Evolutionary conservation across 139 green algal genomes (phyloP).

Genomic region (Chlorella sp.): DNA sequence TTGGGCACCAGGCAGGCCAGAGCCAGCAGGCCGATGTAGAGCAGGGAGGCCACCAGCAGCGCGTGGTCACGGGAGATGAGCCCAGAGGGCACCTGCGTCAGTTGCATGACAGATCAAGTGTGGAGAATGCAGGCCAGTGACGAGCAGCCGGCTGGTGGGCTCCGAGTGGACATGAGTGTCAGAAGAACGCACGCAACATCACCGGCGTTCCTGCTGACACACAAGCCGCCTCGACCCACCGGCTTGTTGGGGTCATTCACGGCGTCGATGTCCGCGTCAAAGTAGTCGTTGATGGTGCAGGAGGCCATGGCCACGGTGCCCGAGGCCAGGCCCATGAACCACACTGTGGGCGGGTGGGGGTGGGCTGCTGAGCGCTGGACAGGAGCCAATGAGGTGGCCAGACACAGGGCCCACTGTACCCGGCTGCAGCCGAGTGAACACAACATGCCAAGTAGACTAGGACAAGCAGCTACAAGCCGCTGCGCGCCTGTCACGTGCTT

Average conservation of each 20-base stretch:
- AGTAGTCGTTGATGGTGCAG: constrained; percentile 56
- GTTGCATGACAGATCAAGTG: no score
- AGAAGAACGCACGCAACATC: no score
- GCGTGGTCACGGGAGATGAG: constrained; percentile 60
- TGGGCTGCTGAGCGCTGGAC: neutral
- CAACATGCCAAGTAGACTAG: no score
- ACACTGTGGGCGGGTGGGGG: neutral
- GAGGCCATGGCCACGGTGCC: constrained; percentile 52
- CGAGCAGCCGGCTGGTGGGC: no score
- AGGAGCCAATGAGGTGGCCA: no score
- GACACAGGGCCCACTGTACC: no score
- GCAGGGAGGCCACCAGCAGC: constrained; percentile 43
- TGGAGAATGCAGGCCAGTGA: no score
- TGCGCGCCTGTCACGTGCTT: constrained; percentile 11
- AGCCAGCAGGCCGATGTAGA: constrained; percentile 48
- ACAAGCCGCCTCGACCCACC: no score
- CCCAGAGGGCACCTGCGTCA: constrained; percentile 40
- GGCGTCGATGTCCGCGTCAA: neutral
- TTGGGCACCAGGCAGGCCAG: constrained; percentile 51
- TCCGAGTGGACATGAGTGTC: no score
- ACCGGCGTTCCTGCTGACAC: no score
- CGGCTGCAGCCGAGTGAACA: no score
- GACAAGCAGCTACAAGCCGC: no score
- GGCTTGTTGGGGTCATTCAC: constrained; percentile 68
- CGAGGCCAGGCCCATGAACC: constrained; percentile 25